Conservation (phyloP, 2,329 filamentous ascomycete species). For the Cordyceps militaris region DNA sequence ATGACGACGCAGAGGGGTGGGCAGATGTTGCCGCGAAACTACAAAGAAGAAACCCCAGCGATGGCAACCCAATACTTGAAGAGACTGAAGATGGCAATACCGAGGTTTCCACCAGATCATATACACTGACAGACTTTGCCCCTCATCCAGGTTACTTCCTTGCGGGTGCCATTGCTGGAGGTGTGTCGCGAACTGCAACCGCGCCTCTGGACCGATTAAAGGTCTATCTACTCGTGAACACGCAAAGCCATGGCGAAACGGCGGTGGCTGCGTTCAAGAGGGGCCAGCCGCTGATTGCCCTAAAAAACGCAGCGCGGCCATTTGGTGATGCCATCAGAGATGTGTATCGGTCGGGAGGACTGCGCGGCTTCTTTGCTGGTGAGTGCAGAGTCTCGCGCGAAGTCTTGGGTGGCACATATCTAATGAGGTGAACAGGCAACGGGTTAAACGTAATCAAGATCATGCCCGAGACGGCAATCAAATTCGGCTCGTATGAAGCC, state of each 20-base stretch:
- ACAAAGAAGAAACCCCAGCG: constrained; percentile 22
- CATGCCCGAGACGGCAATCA: constrained; percentile 97
- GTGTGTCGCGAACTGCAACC: constrained; percentile 89
- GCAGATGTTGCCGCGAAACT: constrained; percentile 5
- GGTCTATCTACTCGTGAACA: constrained; percentile 94
- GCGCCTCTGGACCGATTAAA: constrained; percentile 95
- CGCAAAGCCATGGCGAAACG: constrained; percentile 42
- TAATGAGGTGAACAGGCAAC: constrained; percentile 58
- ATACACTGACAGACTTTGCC: constrained; percentile 58
- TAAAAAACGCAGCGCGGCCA: constrained; percentile 60
- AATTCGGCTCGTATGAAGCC: constrained; percentile 96
- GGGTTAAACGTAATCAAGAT: constrained; percentile 95
- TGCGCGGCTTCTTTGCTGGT: constrained; percentile 91
- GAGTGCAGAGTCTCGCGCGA: constrained; percentile 24
- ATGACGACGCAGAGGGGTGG: not conserved
- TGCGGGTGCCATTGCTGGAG: constrained; percentile 89
- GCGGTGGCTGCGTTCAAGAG: constrained; percentile 28
- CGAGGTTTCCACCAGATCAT: constrained; percentile 22
- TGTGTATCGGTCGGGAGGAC: constrained; percentile 77
- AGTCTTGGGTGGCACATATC: not conserved
- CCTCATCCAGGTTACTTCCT: constrained; percentile 95
- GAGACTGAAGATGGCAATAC: constrained; percentile 27
- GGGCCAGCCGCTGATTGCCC: constrained; percentile 41
- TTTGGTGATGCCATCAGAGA: constrained; percentile 67
- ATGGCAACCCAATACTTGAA: constrained; percentile 16